Percentiles rank a stretch among this genome's conserved stretches.
Evolutionary conservation across 192 early-diverging fungal genomes (phyloP).

Genomic region (Coemansia sp.): DNA sequence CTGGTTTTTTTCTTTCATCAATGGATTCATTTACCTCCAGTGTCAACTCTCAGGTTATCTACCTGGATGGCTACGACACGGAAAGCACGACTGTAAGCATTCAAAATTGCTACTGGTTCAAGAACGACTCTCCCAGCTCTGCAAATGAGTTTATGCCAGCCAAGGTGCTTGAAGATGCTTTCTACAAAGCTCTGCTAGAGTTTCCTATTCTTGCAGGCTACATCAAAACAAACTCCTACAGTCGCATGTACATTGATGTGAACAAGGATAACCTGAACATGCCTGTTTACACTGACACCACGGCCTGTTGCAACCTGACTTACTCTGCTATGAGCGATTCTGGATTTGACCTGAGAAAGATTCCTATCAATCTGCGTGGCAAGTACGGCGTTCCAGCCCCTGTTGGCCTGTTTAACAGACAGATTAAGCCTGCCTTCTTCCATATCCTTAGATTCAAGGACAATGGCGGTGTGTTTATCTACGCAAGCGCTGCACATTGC

Average conservation of each 20-base stretch:
- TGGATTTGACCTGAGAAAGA: slow-evolving; percentile 4
- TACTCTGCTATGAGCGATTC: neutral
- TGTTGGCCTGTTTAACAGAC: neutral
- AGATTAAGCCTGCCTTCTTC: slow-evolving; percentile 11
- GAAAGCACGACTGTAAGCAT: too few relatives aligned
- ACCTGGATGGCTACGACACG: slow-evolving; percentile 11
- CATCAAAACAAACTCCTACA: neutral
- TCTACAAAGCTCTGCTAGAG: slow-evolving; percentile 12
- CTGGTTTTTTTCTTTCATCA: neutral
- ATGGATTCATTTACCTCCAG: slow-evolving; percentile 1
- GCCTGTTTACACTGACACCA: slow-evolving; percentile 22
- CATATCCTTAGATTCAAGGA: slow-evolving; percentile 14
- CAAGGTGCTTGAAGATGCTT: slow-evolving; percentile 10
- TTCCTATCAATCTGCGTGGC: neutral
- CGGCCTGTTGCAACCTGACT: neutral
- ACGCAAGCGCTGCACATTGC: slow-evolving; percentile 16
- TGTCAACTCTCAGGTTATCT: slow-evolving; percentile 9
- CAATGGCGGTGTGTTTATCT: slow-evolving; percentile 26
- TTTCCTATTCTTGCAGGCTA: slow-evolving; percentile 27
- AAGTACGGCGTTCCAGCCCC: neutral
- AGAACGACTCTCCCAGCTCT: neutral
- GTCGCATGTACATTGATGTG: slow-evolving; percentile 1
- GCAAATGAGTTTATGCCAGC: slow-evolving; percentile 17
- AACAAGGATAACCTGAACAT: slow-evolving; percentile 25
- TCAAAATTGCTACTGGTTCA: slow-evolving; percentile 11